Evolutionary conservation across 192 early-diverging fungal genomes (phyloP).

Genomic region (Geranomyces variabilis): DNA sequence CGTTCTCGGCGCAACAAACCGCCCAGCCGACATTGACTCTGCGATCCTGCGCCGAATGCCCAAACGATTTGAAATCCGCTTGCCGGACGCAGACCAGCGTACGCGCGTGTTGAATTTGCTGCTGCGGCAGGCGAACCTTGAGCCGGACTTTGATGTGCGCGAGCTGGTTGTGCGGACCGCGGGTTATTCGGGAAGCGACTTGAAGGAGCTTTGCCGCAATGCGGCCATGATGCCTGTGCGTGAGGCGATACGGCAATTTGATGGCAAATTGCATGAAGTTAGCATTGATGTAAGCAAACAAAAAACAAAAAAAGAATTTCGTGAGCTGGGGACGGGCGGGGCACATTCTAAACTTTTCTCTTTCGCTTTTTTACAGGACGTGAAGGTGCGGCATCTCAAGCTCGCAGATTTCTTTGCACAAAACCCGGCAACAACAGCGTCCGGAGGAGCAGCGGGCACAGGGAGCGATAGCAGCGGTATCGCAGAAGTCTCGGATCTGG

Average conservation of each 20-base stretch:
- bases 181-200: conserved; percentile 82
- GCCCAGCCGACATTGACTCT: conserved; percentile 96
- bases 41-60: conserved; percentile 98
- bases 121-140: conserved; percentile 71
- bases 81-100: conserved; percentile 85
- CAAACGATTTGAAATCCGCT: conserved; percentile 83
- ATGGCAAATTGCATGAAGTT: conserved; percentile 17
- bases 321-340: too few relatives aligned
- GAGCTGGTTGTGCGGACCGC: conserved; percentile 73
- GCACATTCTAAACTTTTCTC: too few relatives aligned
- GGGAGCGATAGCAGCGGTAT: neutral
- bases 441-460: neutral
- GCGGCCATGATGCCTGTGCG: conserved; percentile 95
- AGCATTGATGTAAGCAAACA: conserved; percentile 6
- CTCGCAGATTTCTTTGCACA: conserved; percentile 41
- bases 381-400: conserved; percentile 41
- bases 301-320: too few relatives aligned
- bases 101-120: conserved; percentile 78
- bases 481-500: conserved; percentile 26
- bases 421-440: neutral
- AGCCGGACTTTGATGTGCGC: conserved; percentile 56
- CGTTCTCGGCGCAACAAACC: conserved; percentile 93
- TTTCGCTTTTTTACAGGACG: conserved; percentile 10
- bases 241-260: conserved; percentile 46
- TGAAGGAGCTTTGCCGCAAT: conserved; percentile 97